phyloP scores from a whole-genome alignment of 805 yeast genomes.

The Candida nonsorbophila region DNA sequence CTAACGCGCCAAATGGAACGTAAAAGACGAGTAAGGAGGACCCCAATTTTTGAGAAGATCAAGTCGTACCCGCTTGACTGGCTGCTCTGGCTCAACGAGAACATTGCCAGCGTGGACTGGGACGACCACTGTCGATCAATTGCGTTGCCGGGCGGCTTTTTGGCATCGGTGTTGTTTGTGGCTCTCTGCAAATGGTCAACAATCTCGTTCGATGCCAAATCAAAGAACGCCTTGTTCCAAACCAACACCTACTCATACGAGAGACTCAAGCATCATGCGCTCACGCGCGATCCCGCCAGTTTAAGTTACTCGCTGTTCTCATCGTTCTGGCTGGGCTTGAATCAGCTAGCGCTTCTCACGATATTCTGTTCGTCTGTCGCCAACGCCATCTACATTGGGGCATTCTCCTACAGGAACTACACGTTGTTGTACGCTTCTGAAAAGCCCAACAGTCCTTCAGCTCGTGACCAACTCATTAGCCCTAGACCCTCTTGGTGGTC shows the following conservation, averaged over 20 bases:
- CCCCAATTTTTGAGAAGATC: conserved; percentile 14
- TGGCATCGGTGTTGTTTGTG: conserved; percentile 8
- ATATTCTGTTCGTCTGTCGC: conserved; percentile 11
- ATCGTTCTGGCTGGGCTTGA: conserved; percentile 1
- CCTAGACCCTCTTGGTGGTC: conserved; percentile 1
- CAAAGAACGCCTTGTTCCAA: conserved; percentile 28
- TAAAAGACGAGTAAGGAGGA: conserved; percentile 9
- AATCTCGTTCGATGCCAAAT: conserved; percentile 17
- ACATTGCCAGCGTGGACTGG: conserved; percentile 37
- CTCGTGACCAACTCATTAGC: conserved; percentile 9
- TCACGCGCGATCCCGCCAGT: conserved; percentile 1
- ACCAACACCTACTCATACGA: conserved; percentile 31
- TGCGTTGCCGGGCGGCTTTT: conserved; percentile 26
- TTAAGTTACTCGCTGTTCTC: neutral
- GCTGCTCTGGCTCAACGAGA: conserved; percentile 29
- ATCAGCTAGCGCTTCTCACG: conserved; percentile 1
- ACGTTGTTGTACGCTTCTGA: conserved; percentile 23
- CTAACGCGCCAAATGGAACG: no score
- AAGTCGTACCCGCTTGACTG: conserved; percentile 33
- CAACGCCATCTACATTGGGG: conserved; percentile 9
- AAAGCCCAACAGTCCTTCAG: conserved; percentile 20
- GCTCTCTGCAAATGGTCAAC: conserved; percentile 21
- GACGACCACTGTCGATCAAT: conserved; percentile 26
- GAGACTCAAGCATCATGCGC: conserved; percentile 14
- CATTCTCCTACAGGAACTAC: conserved; percentile 19